phyloP scores from a whole-genome alignment of 2,329 filamentous ascomycete species.

The Epichloe glyceriae region DNA sequence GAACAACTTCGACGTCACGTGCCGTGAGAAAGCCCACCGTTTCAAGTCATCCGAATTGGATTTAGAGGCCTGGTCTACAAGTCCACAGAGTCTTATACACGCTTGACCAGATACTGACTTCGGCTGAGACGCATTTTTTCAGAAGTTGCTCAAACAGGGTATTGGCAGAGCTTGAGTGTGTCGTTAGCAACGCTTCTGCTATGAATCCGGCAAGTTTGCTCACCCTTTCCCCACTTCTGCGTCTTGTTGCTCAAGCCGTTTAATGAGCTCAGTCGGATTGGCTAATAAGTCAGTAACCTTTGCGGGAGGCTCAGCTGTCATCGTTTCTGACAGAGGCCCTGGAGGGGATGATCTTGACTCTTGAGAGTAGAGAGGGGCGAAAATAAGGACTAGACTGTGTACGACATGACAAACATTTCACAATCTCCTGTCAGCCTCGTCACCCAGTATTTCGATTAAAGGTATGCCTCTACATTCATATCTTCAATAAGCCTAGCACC shows the following conservation, averaged over 20 bases:
- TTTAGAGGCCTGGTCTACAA: slow-evolving; percentile 45
- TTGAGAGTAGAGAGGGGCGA: not conserved
- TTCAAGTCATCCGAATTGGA: slow-evolving; percentile 30
- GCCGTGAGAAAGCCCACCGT: slow-evolving; percentile 37
- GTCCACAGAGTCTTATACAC: slow-evolving; percentile 45
- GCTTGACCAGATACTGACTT: slow-evolving; percentile 43
- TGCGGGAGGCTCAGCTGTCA: slow-evolving; percentile 11
- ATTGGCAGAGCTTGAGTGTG: slow-evolving; percentile 18
- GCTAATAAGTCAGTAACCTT: slow-evolving; percentile 20
- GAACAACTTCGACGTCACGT: slow-evolving; percentile 38
- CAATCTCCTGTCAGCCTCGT: not conserved
- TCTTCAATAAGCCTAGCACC: not conserved
- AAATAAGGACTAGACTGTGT: not conserved
- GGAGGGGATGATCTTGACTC: not conserved
- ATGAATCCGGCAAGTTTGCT: slow-evolving; percentile 10
- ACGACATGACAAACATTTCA: slow-evolving; percentile 1
- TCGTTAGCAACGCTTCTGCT: slow-evolving; percentile 1
- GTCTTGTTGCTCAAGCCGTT: slow-evolving; percentile 31
- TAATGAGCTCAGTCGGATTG: slow-evolving; percentile 23
- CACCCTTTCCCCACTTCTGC: slow-evolving; percentile 23
- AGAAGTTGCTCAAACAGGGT: slow-evolving; percentile 36
- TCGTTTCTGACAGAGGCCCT: slow-evolving; percentile 3
- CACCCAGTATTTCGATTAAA: not conserved
- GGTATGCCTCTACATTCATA: not conserved
- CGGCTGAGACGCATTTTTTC: slow-evolving; percentile 34